These are phyloP conservation scores for Nyctanthes arbortristis DNA, from an alignment of 257 asterid species.

Conservation along the genomic window DNA sequence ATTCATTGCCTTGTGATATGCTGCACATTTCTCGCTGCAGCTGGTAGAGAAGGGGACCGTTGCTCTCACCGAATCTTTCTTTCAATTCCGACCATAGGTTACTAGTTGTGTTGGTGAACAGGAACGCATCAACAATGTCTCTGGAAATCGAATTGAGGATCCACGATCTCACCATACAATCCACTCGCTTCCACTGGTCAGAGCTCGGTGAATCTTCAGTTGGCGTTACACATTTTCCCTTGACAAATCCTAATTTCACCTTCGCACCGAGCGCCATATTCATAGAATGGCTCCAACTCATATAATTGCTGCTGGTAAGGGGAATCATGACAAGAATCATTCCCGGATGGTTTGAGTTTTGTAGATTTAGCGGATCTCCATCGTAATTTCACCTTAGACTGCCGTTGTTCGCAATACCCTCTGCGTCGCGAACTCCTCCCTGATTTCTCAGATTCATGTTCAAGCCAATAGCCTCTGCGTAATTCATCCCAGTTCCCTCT, in stretches of 20 bases:
- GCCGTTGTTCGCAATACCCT: too few species aligned
- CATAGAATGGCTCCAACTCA: background rate
- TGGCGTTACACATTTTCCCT: background rate
- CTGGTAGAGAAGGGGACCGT: background rate
- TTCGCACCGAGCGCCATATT: background rate
- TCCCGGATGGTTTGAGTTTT: too few species aligned
- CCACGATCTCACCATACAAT: background rate
- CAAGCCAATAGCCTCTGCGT: too few species aligned
- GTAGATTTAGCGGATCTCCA: too few species aligned
- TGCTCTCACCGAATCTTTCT: background rate
- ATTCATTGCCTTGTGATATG: too few species aligned
- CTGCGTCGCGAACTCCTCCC: too few species aligned
- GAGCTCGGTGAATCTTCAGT: background rate
- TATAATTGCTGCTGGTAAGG: too few species aligned
- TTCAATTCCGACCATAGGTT: background rate
- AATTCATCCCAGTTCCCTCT: too few species aligned
- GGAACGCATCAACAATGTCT: background rate
- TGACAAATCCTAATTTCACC: background rate
- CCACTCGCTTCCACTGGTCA: background rate
- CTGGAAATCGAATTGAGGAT: background rate
- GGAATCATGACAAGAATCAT: too few species aligned
- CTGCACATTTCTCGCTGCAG: too few species aligned
- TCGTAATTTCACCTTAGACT: too few species aligned
- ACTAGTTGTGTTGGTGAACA: background rate
- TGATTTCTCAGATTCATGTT: too few species aligned